Evolutionary conservation across 306 rosid species (phyloP), one percentile per base, ranked within the genome.

Genomic region (Myrica gale): DNA sequence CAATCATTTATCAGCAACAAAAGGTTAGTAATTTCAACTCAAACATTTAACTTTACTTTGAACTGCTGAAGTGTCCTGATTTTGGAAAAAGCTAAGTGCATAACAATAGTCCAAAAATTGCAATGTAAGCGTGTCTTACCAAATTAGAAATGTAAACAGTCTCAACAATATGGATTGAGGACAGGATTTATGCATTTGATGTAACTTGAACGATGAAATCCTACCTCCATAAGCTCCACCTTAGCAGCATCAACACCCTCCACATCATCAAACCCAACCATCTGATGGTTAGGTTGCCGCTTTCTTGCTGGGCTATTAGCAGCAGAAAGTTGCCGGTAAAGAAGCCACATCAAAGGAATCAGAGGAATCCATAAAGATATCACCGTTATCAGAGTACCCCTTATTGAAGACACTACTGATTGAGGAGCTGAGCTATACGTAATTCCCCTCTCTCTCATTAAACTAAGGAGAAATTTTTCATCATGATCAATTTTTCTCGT

Each of bases 201-300:
- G 41, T 56, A 68, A 68, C 23, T 75, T 39, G 60, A 48, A 63
- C 50, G 47, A 73, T 20, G 42, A 77, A 72, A 75, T 69, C 19
- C 78, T 87, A 95, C 98, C 98, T 95, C 98, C 96, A 92, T 80
- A 74, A 95, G 97, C 83, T 95, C 98, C 69, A 88, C 84, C 86
- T 95, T 95, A 11, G 97, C 97, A 72, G 87, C 79, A 87, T 95
- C 97, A 67, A 95, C 98, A 62, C 98, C 98, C 83, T 95, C 96
- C 21, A 95, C 98, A 41, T 95, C 98, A 67, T 92, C 97, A 66
- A 95, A 95, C 20, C 97, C 97, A 77, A 92, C 89, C 50, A 81
- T 79, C 78, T 87, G 96, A 54, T 82, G 79, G 61, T 89, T 79
- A 4, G 90, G 91, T 75, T 74, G 81, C 75, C 79, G 90, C 92